Base-by-base conservation (phyloP, 306 rosid genomes). In the Quercus rubra region DNA sequence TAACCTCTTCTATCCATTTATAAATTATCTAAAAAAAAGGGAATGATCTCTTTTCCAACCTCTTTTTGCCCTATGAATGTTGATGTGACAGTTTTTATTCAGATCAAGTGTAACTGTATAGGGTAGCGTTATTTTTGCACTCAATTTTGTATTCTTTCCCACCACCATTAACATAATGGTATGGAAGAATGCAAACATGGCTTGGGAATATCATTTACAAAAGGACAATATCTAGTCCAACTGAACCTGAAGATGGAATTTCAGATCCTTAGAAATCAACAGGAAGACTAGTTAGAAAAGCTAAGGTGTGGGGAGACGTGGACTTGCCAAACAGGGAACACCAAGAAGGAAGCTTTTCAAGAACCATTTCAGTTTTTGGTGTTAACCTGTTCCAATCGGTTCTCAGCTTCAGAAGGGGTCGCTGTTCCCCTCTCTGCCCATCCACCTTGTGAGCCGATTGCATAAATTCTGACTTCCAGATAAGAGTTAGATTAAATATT, bases 281-380 rank as follows among this genome's bases (percentile, higher is more conserved):
- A 27, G 92, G 91, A 75, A 95, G 98, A 78, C 84, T 79, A 78
- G 54, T 88, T 58, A 95, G 81, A 87, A 95, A 93, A 17, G 99
- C 85, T 38, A 95, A 82, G 78, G 88, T 82, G 83, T 75, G 75
- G 4, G 99, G 99, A 80, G 97, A 88, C 28, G 96, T 93, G 28
- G 97, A 95, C 86, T 95, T 95, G 46, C 99, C 99, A 74, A 95
- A 95, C 85, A 81, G 82, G 4, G 99, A 89, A 77, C 99, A 91
- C 99, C 99, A 93, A 43, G 80, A 46, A 10, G 97, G 96, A 87
- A 95, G 96, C 89, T 91, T 93, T 75, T 41, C 23, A 59, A 93
- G 93, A 76, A 95, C 77, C 61, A 85, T 75, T 74, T 89, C 77
- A 3, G 89, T 87, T 82, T 86, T 83, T 4, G 96, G 88, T 1